Conservation (phyloP, 441 rosid species). For the Metrosideros polymorpha region DNA sequence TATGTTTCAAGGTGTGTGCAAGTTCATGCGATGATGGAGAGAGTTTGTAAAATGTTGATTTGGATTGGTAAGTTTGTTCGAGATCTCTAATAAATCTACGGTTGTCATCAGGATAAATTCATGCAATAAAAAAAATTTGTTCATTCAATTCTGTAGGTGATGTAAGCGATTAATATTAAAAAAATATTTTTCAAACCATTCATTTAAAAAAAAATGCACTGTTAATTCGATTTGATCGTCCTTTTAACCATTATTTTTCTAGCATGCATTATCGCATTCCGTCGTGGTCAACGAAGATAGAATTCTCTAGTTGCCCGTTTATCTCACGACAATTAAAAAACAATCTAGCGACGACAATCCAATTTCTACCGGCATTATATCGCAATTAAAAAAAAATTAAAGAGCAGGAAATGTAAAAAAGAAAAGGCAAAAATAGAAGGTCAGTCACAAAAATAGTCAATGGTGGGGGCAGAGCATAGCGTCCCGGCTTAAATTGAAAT, state of each 20-base stretch:
- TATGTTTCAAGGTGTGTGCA: fast-evolving
- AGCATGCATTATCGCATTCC: no score
- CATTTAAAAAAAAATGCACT: no score
- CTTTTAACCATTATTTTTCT: background rate
- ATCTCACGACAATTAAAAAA: background rate
- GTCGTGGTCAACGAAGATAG: background rate
- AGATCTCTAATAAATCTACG: background rate
- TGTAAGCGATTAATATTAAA: no score
- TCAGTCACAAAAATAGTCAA: background rate
- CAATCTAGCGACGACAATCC: background rate
- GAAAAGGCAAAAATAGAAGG: background rate
- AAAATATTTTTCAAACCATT: no score
- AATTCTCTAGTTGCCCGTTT: background rate
- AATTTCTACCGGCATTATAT: background rate
- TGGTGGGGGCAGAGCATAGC: background rate
- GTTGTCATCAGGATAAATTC: no score
- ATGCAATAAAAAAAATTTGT: no score
- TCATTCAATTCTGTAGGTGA: no score
- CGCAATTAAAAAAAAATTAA: background rate
- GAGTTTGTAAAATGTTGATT: background rate
- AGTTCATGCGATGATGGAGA: background rate
- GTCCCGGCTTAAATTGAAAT: background rate
- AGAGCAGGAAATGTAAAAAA: background rate
- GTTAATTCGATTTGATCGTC: background rate
- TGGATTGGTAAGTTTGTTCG: background rate